phyloP scores from a whole-genome alignment of 441 rosid species.

The Eruca vesicaria region DNA sequence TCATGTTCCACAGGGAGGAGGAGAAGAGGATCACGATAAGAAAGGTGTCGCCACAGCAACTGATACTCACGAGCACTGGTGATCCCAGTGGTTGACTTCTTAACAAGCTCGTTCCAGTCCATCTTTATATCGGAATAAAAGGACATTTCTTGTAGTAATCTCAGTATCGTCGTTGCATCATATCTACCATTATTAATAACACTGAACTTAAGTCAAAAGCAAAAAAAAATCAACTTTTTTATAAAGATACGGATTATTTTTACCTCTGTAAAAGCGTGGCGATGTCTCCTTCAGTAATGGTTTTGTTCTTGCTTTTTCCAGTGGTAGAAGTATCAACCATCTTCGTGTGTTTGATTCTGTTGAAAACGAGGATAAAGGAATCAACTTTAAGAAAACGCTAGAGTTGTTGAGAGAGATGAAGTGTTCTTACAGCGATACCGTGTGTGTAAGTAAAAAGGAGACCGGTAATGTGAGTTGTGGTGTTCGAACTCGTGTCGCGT shows the following conservation, averaged over 20 bases:
- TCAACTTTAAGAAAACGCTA: no score
- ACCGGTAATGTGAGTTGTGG: no score
- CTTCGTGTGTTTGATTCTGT: not conserved
- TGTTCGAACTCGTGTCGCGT: no score
- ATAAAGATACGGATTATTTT: not conserved
- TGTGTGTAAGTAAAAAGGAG: no score
- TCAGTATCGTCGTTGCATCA: slow-evolving; percentile 47
- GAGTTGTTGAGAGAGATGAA: no score
- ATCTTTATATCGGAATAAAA: slow-evolving; percentile 49
- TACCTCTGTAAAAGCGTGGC: slow-evolving; percentile 64
- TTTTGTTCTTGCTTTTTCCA: no score
- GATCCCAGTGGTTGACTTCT: slow-evolving; percentile 71
- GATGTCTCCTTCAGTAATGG: slow-evolving; percentile 57
- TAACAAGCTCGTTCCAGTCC: slow-evolving; percentile 70
- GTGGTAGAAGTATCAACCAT: slow-evolving; percentile 54
- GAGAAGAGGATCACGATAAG: slow-evolving; percentile 50
- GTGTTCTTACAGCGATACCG: no score
- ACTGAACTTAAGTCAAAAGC: not conserved
- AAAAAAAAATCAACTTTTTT: not conserved
- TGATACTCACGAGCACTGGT: slow-evolving; percentile 71
- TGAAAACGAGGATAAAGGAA: no score
- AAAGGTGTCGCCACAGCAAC: slow-evolving; percentile 83
- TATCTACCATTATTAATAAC: slow-evolving; percentile 37
- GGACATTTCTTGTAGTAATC: slow-evolving; percentile 64
- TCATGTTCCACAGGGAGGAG: slow-evolving; percentile 45